Base-by-base conservation (phyloP, 1,139 yeast species). In the Pichia kudriavzevii region DNA sequence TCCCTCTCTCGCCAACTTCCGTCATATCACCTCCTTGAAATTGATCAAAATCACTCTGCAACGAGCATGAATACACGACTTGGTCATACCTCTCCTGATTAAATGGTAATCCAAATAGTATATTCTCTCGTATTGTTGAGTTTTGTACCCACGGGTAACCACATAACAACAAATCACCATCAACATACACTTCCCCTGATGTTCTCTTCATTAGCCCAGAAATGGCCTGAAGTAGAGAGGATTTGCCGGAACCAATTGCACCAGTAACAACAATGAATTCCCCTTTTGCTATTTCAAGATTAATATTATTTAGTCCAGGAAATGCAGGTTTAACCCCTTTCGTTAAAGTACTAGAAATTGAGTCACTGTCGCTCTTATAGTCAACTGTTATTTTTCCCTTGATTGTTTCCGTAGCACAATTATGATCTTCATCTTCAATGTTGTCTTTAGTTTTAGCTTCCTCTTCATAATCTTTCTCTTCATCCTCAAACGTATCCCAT, bases 1-100 rank as follows among this genome's bases (percentile, higher is more conserved):
- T 80, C 47, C 96, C 96, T 48, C 93, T 72, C 56, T 85, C 96
- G 42, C 95, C 95, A 41, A 87, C 81, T 59, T 85, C 94, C 2
- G 95, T 82, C 36, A 58, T 54, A 53, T 87, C 95, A 35, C 94
- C 91, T 32, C 80, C 91, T 3, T 87, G 82, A 34, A 84, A 63
- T 31, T 67, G 66, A 15, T 72, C 72, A 41, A 85, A 63, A 60
- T 85, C 95, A 26, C 75, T 69, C 32, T 64, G 64, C 39, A 84
- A 66, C 2, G 85, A 72, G 56, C 95, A 83, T 3, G 75, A 78
- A 27, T 63, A 58, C 21, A 84, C 55, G 6, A 79, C 76, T 11
- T 61, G 54, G 1, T 70, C 59, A 51, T 84, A 84, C 51, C 64
- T 66, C 11, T 60, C 58, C 39, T 67, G 63, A 40, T 81, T 78